These are phyloP conservation scores for Ophiobolus disseminans DNA, from an alignment of 2,329 filamentous ascomycete genomes.

Conservation along the genomic window DNA sequence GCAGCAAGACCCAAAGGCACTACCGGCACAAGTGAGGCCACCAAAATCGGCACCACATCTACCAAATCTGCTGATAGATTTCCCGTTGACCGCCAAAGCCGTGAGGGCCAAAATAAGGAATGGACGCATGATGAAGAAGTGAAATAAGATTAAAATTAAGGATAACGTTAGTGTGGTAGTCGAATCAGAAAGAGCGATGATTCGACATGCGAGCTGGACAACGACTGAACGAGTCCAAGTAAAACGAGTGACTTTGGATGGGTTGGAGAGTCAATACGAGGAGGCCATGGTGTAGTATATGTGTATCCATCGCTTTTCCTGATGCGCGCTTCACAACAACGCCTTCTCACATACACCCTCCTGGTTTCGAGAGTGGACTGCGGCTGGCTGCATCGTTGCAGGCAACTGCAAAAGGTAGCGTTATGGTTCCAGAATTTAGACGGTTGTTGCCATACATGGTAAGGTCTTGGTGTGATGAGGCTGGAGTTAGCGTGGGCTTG, in stretches of 20 bases:
- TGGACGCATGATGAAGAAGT: not conserved
- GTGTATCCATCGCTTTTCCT: too few species aligned
- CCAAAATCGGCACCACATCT: not conserved
- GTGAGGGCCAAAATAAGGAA: not conserved
- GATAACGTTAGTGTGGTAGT: not conserved
- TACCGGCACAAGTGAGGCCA: not conserved
- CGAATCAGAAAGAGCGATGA: slow-evolving; percentile 1
- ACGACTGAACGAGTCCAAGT: not conserved
- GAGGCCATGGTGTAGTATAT: not conserved
- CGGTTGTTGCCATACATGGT: not conserved
- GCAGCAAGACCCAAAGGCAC: not conserved
- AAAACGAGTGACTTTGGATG: not conserved
- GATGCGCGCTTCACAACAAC: not conserved
- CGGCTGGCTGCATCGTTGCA: not conserved
- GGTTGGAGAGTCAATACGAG: not conserved
- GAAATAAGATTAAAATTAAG: not conserved
- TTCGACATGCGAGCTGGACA: not conserved
- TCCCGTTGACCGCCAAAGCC: not conserved
- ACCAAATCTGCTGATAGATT: not conserved
- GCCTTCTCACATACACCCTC: not conserved
- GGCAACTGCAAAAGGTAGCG: not conserved
- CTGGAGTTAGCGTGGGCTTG: not conserved
- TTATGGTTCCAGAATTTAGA: not conserved
- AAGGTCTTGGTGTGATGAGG: not conserved
- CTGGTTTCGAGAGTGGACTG: not conserved